These are phyloP conservation scores for Blastobotrys proliferans DNA, from an alignment of 1,139 yeast species.

Conservation along the genomic window DNA sequence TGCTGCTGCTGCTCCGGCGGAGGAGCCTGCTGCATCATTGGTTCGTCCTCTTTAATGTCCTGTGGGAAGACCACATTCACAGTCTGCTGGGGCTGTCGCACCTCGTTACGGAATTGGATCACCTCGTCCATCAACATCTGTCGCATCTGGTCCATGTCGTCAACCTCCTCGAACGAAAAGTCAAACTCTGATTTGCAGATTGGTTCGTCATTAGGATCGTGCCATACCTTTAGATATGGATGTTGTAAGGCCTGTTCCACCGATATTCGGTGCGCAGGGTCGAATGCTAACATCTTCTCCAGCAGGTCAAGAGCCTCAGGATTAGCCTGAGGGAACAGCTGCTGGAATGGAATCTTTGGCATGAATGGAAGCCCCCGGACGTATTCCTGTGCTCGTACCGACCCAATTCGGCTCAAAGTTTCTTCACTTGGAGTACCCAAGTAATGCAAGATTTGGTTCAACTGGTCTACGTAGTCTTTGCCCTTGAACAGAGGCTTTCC, in stretches of 20 bases:
- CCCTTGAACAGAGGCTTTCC: conserved; percentile 93
- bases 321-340: conserved; percentile 77
- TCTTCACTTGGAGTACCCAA: conserved; percentile 90
- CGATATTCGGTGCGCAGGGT: conserved; percentile 80
- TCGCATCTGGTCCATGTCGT: conserved; percentile 73
- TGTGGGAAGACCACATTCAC: no score
- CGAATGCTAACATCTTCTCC: conserved; percentile 78
- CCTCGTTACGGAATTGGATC: conserved; percentile 68
- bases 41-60: not conserved
- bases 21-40: conserved; percentile 17
- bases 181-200: conserved; percentile 79
- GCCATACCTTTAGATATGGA: conserved; percentile 91
- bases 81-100: conserved; percentile 60
- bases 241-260: conserved; percentile 88
- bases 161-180: conserved; percentile 82
- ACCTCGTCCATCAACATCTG: conserved; percentile 82
- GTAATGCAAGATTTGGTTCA: conserved; percentile 78
- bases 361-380: conserved; percentile 80
- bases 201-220: conserved; percentile 94
- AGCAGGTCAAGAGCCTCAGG: conserved; percentile 83
- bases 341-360: conserved; percentile 73
- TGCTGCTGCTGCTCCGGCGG: conserved; percentile 24
- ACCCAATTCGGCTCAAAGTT: conserved; percentile 78
- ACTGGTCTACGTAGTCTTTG: conserved; percentile 91
- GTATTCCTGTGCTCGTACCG: conserved; percentile 86